Percentiles rank a stretch among this genome's conserved stretches.
These are phyloP conservation scores for Linum lewisii DNA, from an alignment of 345 rosid species.

Conservation along the genomic window DNA sequence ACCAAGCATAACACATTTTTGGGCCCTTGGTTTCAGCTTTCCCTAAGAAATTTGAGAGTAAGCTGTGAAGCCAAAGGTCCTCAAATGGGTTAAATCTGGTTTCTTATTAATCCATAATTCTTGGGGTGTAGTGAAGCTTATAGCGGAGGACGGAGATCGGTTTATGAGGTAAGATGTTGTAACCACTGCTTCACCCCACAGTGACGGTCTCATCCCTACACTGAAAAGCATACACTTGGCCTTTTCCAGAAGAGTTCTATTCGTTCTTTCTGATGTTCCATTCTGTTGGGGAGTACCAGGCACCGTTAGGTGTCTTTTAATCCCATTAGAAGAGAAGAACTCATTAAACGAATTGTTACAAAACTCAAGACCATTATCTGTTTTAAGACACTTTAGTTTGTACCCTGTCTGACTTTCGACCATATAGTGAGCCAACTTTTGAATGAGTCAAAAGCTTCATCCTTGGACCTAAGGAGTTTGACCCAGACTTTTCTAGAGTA, in stretches of 20 bases:
- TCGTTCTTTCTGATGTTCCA: neutral
- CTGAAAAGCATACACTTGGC: too few relatives aligned
- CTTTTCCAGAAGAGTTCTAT: neutral
- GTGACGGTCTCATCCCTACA: too few relatives aligned
- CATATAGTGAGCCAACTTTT: slow-evolving; percentile 5
- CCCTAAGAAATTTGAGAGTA: too few relatives aligned
- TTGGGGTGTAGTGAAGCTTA: too few relatives aligned
- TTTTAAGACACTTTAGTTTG: neutral
- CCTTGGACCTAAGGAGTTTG: neutral
- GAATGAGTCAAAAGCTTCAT: neutral
- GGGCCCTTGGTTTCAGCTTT: too few relatives aligned
- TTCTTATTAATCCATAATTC: too few relatives aligned
- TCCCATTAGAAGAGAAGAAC: slow-evolving; percentile 2
- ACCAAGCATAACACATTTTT: too few relatives aligned
- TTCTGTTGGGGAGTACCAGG: neutral
- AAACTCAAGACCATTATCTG: neutral
- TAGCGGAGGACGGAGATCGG: too few relatives aligned
- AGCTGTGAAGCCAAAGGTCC: too few relatives aligned
- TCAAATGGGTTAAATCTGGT: too few relatives aligned
- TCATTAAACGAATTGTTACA: neutral
- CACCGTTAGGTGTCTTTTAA: neutral
- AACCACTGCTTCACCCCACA: too few relatives aligned
- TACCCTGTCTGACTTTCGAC: neutral
- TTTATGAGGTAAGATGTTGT: too few relatives aligned
- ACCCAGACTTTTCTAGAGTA: slow-evolving; percentile 6